Base-by-base conservation (phyloP, 148 eudicot species). In the Mesembryanthemum crystallinum region DNA sequence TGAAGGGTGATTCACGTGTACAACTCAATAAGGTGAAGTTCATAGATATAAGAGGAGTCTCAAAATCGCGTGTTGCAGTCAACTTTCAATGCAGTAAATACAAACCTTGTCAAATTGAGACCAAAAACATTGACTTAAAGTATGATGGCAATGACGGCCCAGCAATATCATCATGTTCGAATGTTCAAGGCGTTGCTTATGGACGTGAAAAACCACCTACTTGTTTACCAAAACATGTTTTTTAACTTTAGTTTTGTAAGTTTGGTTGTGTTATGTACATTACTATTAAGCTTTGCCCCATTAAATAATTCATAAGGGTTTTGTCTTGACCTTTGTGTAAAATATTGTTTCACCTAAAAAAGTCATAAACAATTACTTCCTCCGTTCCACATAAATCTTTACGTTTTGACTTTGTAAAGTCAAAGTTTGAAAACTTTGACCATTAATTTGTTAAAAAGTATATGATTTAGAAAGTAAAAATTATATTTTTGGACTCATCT, bases 1-100 rank as follows among this genome's bases (percentile, higher is more conserved):
- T 73, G 37, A 24, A 83, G 88, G 83, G 54, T 21, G 55, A 73
- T 4, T 89, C 89, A 3, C 39, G 8, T 15, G 80, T 86, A 47
- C 73, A 85, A 63, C 83, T 90, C 39, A 76, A 25, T 18, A 68
- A 86, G 13, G 87, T 86, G 29, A 88, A 80, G 3, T 86, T 83
- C 63, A 69, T 55, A 12, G 79, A 86, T 60, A 85, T 90, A 32
- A 27, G 63, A 75, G 91, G 94, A 13, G 74, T 69, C 1, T 86
- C 91, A 25, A 79, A 77, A 52, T 73, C 87, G 0, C 33, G 74
- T 39, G 77, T 78, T 10, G 94, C 90, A 39, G 81, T 90, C 1
- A 74, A 42, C 8, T 64, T 90, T 0, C 73, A 78, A 7, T 90
- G 94, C 72, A 86, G 89, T 52, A 54, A 64, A 69, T 15, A 24